Percentiles rank a stretch among this genome's conserved stretches.
Evolutionary conservation across 2,329 filamentous ascomycete species (phyloP).

Genomic region (Sporothrix luriei): DNA sequence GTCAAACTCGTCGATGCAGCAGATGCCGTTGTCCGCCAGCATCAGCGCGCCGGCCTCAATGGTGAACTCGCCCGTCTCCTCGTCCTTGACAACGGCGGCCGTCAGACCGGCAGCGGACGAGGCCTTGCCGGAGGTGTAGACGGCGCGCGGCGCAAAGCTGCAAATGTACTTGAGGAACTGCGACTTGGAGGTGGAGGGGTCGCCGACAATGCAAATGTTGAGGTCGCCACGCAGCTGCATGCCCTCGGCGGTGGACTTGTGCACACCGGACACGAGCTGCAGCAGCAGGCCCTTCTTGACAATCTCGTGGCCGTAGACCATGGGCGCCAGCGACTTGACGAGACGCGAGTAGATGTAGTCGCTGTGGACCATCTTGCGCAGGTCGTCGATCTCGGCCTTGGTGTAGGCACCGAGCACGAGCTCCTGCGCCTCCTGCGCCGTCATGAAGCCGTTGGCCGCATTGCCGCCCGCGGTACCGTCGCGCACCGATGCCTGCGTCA

Average conservation of each 20-base stretch:
- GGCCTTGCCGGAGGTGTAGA: constrained; percentile 97
- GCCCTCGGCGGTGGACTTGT: constrained; percentile 87
- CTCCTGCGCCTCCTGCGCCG: constrained; percentile 83
- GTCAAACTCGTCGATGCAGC: constrained; percentile 98
- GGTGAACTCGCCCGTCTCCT: constrained; percentile 97
- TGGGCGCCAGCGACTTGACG: constrained; percentile 91
- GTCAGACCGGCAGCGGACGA: constrained; percentile 97
- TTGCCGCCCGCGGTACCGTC: constrained; percentile 55
- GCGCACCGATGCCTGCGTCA: constrained; percentile 71
- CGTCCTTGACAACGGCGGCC: constrained; percentile 94
- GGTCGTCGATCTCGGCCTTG: constrained; percentile 82
- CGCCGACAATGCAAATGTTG: constrained; percentile 97
- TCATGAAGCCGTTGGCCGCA: constrained; percentile 47
- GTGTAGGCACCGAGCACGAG: constrained; percentile 86
- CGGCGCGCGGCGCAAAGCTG: constrained; percentile 91
- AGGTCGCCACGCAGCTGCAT: constrained; percentile 97
- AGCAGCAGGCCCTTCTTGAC: constrained; percentile 96
- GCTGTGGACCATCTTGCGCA: constrained; percentile 90
- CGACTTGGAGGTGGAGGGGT: constrained; percentile 95
- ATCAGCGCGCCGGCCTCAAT: constrained; percentile 98
- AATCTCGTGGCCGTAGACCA: constrained; percentile 95
- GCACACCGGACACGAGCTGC: constrained; percentile 93
- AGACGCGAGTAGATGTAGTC: constrained; percentile 93
- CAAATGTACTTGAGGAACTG: constrained; percentile 98
- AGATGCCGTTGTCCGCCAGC: constrained; percentile 95